A percentile compares a stretch with the other conserved stretches of the same genome.
Evolutionary conservation across 78 protist genomes (phyloP).

Genomic region (Dictyostelium purpureum): DNA sequence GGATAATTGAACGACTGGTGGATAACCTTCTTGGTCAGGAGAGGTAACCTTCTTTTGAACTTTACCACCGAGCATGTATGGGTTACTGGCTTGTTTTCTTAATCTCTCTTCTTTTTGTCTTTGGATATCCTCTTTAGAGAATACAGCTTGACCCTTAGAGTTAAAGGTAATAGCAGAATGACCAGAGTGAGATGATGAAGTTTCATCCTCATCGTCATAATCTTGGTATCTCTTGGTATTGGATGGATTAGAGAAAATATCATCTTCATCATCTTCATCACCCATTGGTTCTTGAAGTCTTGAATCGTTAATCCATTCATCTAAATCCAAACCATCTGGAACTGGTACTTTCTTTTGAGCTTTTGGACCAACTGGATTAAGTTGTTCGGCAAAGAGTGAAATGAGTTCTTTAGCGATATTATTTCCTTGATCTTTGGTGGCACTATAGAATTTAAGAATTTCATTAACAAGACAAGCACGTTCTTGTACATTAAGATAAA

Average conservation of each 20-base stretch:
- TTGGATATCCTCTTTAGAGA: conserved; percentile 19
- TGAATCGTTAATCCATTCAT: conserved; percentile 77
- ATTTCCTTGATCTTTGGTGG: conserved; percentile 28
- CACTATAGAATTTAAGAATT: conserved; percentile 33
- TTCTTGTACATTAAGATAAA: conserved; percentile 94
- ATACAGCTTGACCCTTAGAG: background rate
- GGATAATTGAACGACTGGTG: conserved; percentile 55
- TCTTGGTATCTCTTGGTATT: background rate
- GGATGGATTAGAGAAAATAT: conserved; percentile 2
- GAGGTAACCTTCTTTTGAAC: background rate
- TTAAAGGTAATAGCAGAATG: background rate
- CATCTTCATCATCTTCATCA: conserved; percentile 19
- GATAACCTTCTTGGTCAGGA: background rate
- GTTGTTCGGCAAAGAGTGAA: conserved; percentile 82
- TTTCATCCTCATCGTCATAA: background rate
- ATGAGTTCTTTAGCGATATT: conserved; percentile 44
- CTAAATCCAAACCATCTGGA: conserved; percentile 84
- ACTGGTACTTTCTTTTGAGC: conserved; percentile 92
- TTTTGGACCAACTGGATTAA: conserved; percentile 92
- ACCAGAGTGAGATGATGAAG: background rate
- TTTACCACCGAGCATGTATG: conserved; percentile 63
- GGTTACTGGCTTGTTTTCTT: conserved; percentile 35
- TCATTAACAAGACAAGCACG: conserved; percentile 81
- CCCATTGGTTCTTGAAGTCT: conserved; percentile 46
- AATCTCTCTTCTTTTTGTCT: conserved; percentile 52